Base-by-base conservation (phyloP, 2,329 filamentous ascomycete species). In the Hypoxylon sp. region DNA sequence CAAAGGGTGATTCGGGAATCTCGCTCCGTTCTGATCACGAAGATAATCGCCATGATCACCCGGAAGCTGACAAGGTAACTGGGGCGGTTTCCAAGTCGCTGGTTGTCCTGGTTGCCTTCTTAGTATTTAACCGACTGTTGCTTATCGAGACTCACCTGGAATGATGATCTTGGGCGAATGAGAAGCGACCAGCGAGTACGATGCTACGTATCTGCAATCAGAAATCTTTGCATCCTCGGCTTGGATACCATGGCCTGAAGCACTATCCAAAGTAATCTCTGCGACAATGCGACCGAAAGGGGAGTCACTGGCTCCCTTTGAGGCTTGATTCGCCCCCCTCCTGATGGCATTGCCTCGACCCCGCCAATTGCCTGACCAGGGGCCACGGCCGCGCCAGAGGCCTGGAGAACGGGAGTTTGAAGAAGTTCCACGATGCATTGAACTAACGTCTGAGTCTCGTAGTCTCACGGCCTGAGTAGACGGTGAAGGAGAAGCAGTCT, bases 1-100 rank as follows among this genome's bases (percentile, higher is more conserved):
- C 42, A 73, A 69, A 9, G 72, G 72, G 45, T 72, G 51, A 6
- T 65, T 42, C n/a, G 69, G 70, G 40, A 73, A 73, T 1, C 50
- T 54, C n/a, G 71, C 70, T 33, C 71, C 68, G 51, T 74, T 73
- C 8, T 70, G 67, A 53, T 74, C 71, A 9, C 70, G 70, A 32
- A 70, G 51, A 42, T 69, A 73, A 20, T 63, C 57, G 2, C 71
- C 72, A 46, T 22, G 36, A 30, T 73, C 71, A 9, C 46, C 28
- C 14, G 54, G 64, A 44, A 72, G 66, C 11, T 53, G 46, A 33
- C 52, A 60, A 58, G 71, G 72, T 42, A 73, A 52, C 5, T 55
- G 57, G 33, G 54, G 70, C 14, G 72, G 71, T 11, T 55, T 65
- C 72, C 72, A 73, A 52, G 44, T 38, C 51, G 70, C 64, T 18